Percentiles rank a stretch among this genome's conserved stretches.
phyloP scores from a whole-genome alignment of 495 filamentous ascomycete species.

The Cryomyces antarcticus region DNA sequence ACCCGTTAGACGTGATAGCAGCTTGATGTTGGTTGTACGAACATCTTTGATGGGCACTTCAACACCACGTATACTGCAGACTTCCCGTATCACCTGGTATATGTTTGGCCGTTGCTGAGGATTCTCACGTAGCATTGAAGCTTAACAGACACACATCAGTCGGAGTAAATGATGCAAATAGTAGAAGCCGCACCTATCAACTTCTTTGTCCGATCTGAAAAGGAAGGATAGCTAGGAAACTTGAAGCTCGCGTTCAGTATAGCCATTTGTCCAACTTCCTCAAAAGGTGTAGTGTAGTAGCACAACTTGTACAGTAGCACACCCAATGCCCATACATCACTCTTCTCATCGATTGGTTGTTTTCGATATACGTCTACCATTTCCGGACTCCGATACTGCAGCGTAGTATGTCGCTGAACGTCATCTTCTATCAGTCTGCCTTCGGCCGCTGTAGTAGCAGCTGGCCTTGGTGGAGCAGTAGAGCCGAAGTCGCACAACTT shows the following conservation, averaged over 20 bases:
- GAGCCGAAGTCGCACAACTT: slow-evolving; percentile 98
- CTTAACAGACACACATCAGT: slow-evolving; percentile 21
- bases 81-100: slow-evolving; percentile 74
- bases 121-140: slow-evolving; percentile 75
- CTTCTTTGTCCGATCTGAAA: slow-evolving; percentile 78
- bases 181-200: slow-evolving; percentile 51
- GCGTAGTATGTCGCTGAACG: slow-evolving; percentile 87
- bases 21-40: slow-evolving; percentile 16
- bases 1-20: slow-evolving; percentile 8
- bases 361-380: slow-evolving; percentile 97
- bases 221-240: slow-evolving; percentile 68
- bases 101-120: slow-evolving; percentile 74
- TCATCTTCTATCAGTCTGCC: slow-evolving; percentile 88
- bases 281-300: slow-evolving; percentile 97
- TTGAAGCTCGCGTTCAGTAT: slow-evolving; percentile 93
- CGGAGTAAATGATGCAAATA: not conserved
- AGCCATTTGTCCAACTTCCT: slow-evolving; percentile 94
- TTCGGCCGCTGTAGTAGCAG: slow-evolving; percentile 67
- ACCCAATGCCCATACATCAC: slow-evolving; percentile 93
- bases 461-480: slow-evolving; percentile 60
- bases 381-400: slow-evolving; percentile 94
- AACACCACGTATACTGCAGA: slow-evolving; percentile 70
- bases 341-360: slow-evolving; percentile 95
- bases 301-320: slow-evolving; percentile 95
- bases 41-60: slow-evolving; percentile 87